phyloP scores from a whole-genome alignment of 352 stramenopile species.

The Pelagophyceae sp. region DNA sequence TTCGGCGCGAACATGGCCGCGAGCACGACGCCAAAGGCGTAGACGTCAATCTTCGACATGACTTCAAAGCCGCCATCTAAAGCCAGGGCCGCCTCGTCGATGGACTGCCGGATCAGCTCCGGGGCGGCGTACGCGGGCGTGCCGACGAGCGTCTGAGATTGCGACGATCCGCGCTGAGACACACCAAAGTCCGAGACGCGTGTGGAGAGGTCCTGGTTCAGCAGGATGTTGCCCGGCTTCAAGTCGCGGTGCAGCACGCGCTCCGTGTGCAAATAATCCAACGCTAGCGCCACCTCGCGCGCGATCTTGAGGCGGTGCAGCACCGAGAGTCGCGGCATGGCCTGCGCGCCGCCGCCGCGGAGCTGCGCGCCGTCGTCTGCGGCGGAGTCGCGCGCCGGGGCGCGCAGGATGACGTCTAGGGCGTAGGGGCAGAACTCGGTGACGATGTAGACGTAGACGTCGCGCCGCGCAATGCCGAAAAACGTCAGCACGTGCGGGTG shows the following conservation, averaged over 20 bases:
- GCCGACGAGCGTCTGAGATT: constrained; percentile 17
- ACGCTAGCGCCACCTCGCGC: neutral
- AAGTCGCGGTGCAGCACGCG: constrained; percentile 28
- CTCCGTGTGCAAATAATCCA: constrained; percentile 15
- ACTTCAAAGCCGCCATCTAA: neutral
- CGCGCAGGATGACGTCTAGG: constrained; percentile 17
- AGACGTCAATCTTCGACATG: constrained; percentile 5
- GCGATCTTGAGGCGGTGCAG: neutral
- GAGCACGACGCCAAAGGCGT: constrained; percentile 7
- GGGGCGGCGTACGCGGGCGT: neutral
- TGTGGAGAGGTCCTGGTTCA: constrained; percentile 13
- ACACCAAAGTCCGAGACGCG: constrained; percentile 28
- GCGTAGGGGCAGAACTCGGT: constrained; percentile 14
- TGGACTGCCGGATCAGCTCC: neutral
- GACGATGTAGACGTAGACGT: constrained; percentile 23
- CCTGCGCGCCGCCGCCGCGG: neutral
- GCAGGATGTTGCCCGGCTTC: constrained; percentile 28
- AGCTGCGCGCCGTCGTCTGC: neutral
- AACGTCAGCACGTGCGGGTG: constrained; percentile 29
- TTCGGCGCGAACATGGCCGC: constrained; percentile 2
- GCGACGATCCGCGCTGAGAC: neutral
- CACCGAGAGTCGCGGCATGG: neutral
- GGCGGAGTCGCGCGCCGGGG: neutral
- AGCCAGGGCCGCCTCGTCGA: neutral
- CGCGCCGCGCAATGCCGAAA: constrained; percentile 22